A percentile compares a stretch with the other conserved stretches of the same genome.
Evolutionary conservation across 2,329 filamentous ascomycete genomes (phyloP).

Genomic region (Dactylellina parvicollis): DNA sequence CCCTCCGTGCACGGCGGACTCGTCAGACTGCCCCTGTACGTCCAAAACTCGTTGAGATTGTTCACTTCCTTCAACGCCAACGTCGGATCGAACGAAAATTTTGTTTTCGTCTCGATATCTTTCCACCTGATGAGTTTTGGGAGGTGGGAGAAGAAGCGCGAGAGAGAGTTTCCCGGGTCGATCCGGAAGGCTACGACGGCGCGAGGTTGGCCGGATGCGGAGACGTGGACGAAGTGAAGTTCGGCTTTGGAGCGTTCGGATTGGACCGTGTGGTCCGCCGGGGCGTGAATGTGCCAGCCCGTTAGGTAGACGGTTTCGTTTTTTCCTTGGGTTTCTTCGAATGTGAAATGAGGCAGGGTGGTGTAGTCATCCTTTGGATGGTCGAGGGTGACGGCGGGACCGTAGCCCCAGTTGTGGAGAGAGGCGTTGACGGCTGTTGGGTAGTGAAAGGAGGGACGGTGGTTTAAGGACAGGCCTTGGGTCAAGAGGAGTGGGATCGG

Average conservation of each 20-base stretch:
- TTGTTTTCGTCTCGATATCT: slow-evolving; percentile 57
- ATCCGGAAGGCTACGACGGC: slow-evolving; percentile 65
- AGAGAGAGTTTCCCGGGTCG: slow-evolving; percentile 62
- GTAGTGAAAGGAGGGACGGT: slow-evolving; percentile 64
- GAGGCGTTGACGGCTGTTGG: slow-evolving; percentile 60
- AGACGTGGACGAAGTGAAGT: slow-evolving; percentile 65
- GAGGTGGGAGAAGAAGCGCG: slow-evolving; percentile 63
- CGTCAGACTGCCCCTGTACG: slow-evolving; percentile 65
- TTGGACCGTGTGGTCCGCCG: slow-evolving; percentile 65
- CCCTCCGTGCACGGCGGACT: slow-evolving; percentile 65
- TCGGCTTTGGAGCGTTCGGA: slow-evolving; percentile 64
- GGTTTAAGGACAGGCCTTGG: slow-evolving; percentile 62
- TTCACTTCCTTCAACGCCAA: slow-evolving; percentile 61
- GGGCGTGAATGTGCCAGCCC: slow-evolving; percentile 67
- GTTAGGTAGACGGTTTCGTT: slow-evolving; percentile 64
- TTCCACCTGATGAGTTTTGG: slow-evolving; percentile 62
- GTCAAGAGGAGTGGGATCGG: slow-evolving; percentile 64
- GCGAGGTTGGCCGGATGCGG: slow-evolving; percentile 61
- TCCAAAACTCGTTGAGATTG: slow-evolving; percentile 65
- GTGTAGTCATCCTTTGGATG: slow-evolving; percentile 61
- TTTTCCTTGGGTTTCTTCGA: slow-evolving; percentile 60
- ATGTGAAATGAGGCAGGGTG: slow-evolving; percentile 62
- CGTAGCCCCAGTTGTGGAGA: slow-evolving; percentile 66
- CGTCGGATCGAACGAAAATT: slow-evolving; percentile 59
- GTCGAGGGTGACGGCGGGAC: slow-evolving; percentile 63